These are phyloP conservation scores for Trifolium pratense DNA, from an alignment of 306 rosid species.

Conservation along the genomic window DNA sequence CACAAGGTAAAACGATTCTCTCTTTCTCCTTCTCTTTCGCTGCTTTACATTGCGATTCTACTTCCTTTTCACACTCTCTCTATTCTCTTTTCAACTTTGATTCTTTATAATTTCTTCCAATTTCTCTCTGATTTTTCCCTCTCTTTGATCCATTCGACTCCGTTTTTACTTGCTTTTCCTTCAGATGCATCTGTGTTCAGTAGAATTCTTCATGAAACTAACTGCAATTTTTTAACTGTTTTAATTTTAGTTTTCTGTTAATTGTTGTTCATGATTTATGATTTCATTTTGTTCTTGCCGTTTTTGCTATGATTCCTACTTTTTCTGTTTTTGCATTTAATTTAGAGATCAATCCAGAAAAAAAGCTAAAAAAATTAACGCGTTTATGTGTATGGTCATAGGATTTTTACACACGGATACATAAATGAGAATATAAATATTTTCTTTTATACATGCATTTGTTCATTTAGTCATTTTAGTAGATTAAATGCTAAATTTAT, in stretches of 20 bases:
- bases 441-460: slow-evolving; percentile 3
- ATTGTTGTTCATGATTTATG: background rate
- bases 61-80: slow-evolving; percentile 14
- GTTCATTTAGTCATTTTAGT: background rate
- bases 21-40: slow-evolving; percentile 23
- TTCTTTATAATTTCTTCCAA: slow-evolving; percentile 4
- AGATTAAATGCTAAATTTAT: slow-evolving; percentile 20
- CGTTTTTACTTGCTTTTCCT: slow-evolving; percentile 33
- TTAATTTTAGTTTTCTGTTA: background rate
- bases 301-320: slow-evolving; percentile 32
- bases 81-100: background rate
- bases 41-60: slow-evolving; percentile 34
- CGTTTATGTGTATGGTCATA: background rate
- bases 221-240: background rate
- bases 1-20: slow-evolving; percentile 49
- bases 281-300: background rate
- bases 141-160: slow-evolving; percentile 36
- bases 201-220: slow-evolving; percentile 12
- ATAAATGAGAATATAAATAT: background rate
- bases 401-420: background rate
- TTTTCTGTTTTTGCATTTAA: background rate
- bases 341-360: slow-evolving; percentile 1
- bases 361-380: slow-evolving; percentile 1
- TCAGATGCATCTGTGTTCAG: slow-evolving; percentile 2
- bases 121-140: slow-evolving; percentile 1